These are phyloP conservation scores for Neurospora sp. DNA, from an alignment of 2,329 filamentous ascomycete genomes.

Conservation along the genomic window DNA sequence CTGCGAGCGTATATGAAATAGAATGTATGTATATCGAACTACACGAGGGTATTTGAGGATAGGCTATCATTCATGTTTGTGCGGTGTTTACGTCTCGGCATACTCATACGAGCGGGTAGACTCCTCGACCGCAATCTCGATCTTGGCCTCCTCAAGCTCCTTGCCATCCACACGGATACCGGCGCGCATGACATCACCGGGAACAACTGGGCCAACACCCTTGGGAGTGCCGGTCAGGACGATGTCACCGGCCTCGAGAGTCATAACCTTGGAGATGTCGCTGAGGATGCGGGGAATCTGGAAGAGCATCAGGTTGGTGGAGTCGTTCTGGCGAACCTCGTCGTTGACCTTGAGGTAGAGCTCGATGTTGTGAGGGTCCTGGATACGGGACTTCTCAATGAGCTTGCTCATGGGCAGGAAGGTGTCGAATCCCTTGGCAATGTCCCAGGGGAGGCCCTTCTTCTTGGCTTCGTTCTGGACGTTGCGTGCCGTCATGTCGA, in stretches of 20 bases:
- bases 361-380: constrained; percentile 80
- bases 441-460: constrained; percentile 92
- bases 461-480: constrained; percentile 94
- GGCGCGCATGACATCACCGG: constrained; percentile 79
- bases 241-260: constrained; percentile 82
- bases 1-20: background rate
- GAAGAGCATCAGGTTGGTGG: constrained; percentile 91
- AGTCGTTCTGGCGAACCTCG: constrained; percentile 69
- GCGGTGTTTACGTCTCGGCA: constrained; percentile 48
- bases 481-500: constrained; percentile 97
- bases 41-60: background rate
- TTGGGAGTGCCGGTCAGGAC: constrained; percentile 96
- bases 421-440: constrained; percentile 95
- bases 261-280: constrained; percentile 93
- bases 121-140: constrained; percentile 77
- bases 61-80: background rate
- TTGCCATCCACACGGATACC: constrained; percentile 70
- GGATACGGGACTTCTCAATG: constrained; percentile 70
- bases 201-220: constrained; percentile 76
- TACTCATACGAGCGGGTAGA: constrained; percentile 70
- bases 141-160: constrained; percentile 73
- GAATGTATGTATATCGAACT: constrained; percentile 2
- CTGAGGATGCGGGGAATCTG: constrained; percentile 76
- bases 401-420: constrained; percentile 80
- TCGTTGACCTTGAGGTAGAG: constrained; percentile 80